Evolutionary conservation across 345 rosid genomes (phyloP), one percentile per base, ranked within the genome.

Genomic region (Citrus unshiu): DNA sequence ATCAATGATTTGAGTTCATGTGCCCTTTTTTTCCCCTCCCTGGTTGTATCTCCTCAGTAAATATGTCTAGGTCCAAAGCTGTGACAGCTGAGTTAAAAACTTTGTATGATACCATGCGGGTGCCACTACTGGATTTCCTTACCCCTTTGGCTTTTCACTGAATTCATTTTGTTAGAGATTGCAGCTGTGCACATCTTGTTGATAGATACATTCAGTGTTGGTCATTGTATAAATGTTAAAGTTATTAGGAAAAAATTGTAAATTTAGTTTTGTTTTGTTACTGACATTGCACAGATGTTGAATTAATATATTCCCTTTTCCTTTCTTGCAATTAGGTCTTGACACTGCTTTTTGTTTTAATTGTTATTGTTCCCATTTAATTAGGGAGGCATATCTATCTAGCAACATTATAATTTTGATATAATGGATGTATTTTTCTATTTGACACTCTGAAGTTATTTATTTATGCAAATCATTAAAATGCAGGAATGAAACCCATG

Each of bases 401-500:
- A 65, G 24, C 40, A 32, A 65, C 13, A 7, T 34, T 65, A 34
- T 34, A 32, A 66, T 12, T 21, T 65, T 65, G 69, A 65, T 32
- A 65, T 19, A 35, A 6, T 14, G 9, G 9, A 32, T 65, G 35
- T 19, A 65, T 19, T 65, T 65, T 34, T 64, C 49, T 3, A 21
- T 35, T 35, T 66, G 37, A 68, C 18, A 39, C 16, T 5, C 27
- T 56, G 58, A 54, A 54, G 58, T 54, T 30, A 59, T 30, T 62
- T 46, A 39, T 21, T 67, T 21, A 16, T 25, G 76, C 40, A 49
- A 49, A 73, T 63, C 27, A 69, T 46, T 40, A 65, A 83, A 77
- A 54, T 89, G 84, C 93, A 96, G 99, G 90, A 96, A 96, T 77
- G 99, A 96, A 89, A 94, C 98, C 72, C 98, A 96, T 80, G 98